These are phyloP conservation scores for Batkoa obscura DNA, from an alignment of 371 early-diverging fungal species.

Conservation along the genomic window DNA sequence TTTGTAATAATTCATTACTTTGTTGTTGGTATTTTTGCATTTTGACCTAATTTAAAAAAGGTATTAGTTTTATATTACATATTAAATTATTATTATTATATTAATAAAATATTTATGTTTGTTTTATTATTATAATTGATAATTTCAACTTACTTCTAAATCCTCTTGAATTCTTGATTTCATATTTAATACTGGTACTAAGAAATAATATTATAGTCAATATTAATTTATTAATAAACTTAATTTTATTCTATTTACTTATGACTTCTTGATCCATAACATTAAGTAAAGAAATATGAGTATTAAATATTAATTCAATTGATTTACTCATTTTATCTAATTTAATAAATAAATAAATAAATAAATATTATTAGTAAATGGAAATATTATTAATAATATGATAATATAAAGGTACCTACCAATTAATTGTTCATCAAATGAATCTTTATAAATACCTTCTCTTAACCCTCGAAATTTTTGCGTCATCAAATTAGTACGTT, in stretches of 20 bases:
- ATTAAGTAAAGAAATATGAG: not conserved
- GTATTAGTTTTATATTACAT: not conserved
- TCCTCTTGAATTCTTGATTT: not conserved
- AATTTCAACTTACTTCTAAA: not conserved
- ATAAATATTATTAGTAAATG: not conserved
- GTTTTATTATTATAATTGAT: not conserved
- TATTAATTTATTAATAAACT: not conserved
- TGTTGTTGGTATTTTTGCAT: not conserved
- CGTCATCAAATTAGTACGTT: not conserved
- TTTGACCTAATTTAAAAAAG: not conserved
- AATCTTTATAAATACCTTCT: not conserved
- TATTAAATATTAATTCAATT: constrained; percentile 1
- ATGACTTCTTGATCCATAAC: not conserved
- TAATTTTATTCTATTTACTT: not conserved
- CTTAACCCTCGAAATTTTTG: not conserved
- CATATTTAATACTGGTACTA: not conserved
- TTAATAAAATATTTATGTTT: not conserved
- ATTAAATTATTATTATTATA: not conserved
- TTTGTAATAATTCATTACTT: not conserved
- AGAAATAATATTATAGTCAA: not conserved
- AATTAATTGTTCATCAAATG: not conserved
- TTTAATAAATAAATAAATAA: not conserved
- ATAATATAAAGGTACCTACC: not conserved
- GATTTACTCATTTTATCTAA: not conserved
- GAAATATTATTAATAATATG: not conserved